Conservation (phyloP, 2,329 filamentous ascomycete genomes). For the Claviceps fusiformis region DNA sequence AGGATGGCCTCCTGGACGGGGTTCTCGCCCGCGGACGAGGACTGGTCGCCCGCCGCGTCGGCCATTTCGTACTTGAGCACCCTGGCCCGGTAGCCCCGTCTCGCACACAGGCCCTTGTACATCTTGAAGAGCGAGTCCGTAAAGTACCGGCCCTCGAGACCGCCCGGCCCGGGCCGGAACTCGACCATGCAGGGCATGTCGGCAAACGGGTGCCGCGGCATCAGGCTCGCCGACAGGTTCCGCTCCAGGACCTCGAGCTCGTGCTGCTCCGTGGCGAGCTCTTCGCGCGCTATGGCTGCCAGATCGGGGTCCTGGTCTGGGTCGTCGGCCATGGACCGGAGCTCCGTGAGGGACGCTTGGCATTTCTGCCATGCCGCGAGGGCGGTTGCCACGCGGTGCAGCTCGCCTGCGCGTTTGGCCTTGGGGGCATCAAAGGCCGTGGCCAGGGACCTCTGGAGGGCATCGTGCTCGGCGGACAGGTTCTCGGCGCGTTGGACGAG, state of each 20-base stretch:
- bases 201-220: conserved; percentile 81
- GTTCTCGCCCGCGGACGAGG: conserved; percentile 43
- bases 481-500: conserved; percentile 47
- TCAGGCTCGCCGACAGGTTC: conserved; percentile 61
- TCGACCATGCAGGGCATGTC: conserved; percentile 83
- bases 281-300: conserved; percentile 64
- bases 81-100: conserved; percentile 49
- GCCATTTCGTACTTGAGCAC: conserved; percentile 70
- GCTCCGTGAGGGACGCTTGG: conserved; percentile 38
- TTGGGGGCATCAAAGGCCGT: conserved; percentile 41
- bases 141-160: conserved; percentile 82
- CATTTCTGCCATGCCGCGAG: conserved; percentile 45
- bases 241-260: conserved; percentile 50
- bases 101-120: conserved; percentile 70
- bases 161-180: conserved; percentile 82
- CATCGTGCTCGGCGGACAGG: conserved; percentile 43
- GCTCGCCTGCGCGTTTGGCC: conserved; percentile 48
- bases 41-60: conserved; percentile 46
- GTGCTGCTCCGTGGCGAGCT: conserved; percentile 53
- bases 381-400: conserved; percentile 42
- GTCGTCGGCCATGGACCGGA: conserved; percentile 32
- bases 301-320: conserved; percentile 52
- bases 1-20: conserved; percentile 79
- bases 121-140: conserved; percentile 77
- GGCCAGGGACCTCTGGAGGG: conserved; percentile 36